phyloP scores from a whole-genome alignment of 73 alveolate genomes.

The Tetrahymena thermophila region DNA sequence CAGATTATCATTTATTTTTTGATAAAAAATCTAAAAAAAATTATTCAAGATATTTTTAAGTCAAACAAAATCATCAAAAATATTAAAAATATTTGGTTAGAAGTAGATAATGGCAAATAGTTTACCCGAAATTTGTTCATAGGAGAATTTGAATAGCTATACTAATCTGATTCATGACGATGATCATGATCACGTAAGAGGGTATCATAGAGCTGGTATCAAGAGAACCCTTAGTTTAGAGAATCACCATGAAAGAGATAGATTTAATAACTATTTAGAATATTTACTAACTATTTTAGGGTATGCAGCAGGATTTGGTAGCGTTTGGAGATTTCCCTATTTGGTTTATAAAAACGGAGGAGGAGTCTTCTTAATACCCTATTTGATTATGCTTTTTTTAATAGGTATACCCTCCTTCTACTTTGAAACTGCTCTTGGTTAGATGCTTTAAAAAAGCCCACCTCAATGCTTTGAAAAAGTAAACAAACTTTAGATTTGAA shows the following conservation, averaged over 20 bases:
- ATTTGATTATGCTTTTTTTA: slow-evolving; percentile 14
- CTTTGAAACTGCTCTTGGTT: slow-evolving; percentile 53
- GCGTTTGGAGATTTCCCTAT: slow-evolving; percentile 68
- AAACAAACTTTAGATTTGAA: slow-evolving; percentile 18
- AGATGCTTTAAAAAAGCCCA: slow-evolving; percentile 24
- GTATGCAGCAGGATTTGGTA: slow-evolving; percentile 61
- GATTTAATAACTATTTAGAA: slow-evolving; percentile 15
- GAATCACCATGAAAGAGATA: slow-evolving; percentile 18
- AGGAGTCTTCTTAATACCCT: slow-evolving; percentile 58
- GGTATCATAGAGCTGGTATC: neutral
- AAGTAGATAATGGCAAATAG: neutral
- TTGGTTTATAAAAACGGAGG: slow-evolving; percentile 49
- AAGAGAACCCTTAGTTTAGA: slow-evolving; percentile 1
- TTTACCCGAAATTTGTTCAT: neutral
- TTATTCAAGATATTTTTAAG: neutral
- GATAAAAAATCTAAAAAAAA: no score
- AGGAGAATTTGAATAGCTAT: neutral
- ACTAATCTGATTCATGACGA: neutral
- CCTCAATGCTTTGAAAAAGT: slow-evolving; percentile 19
- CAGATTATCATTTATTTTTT: no score
- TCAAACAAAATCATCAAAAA: neutral
- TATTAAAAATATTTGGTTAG: no score
- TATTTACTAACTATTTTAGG: slow-evolving; percentile 46
- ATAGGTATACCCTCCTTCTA: slow-evolving; percentile 47
- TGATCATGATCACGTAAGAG: neutral